Conservation (phyloP, 2,329 filamentous ascomycete species). For the Exophiala lecanii-corni region DNA sequence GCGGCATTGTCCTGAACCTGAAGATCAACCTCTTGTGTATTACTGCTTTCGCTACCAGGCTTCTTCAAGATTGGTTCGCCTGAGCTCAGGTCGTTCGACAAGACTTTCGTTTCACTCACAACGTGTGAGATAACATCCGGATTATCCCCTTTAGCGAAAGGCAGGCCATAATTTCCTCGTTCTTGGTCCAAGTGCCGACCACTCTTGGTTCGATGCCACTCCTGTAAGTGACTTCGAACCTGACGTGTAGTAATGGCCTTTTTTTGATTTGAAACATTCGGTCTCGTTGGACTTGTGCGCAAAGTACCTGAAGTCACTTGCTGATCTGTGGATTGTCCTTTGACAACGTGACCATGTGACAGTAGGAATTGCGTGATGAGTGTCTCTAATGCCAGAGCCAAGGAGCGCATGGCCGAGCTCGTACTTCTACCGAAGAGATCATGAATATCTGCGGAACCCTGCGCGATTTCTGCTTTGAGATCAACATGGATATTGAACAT, state of each 20-base stretch:
- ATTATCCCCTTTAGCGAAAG: neutral
- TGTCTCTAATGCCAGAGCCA: slow-evolving; percentile 32
- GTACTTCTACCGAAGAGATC: neutral
- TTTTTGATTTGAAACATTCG: neutral
- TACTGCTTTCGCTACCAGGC: too few relatives aligned
- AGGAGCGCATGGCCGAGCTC: neutral
- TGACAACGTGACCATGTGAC: slow-evolving; percentile 63
- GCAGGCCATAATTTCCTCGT: slow-evolving; percentile 6
- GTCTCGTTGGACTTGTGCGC: slow-evolving; percentile 29
- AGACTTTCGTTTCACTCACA: neutral
- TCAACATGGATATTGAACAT: slow-evolving; percentile 79
- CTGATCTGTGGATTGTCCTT: too few relatives aligned
- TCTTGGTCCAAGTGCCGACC: slow-evolving; percentile 1
- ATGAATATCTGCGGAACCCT: neutral
- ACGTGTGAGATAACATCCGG: neutral
- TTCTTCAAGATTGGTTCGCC: too few relatives aligned
- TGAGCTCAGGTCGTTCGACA: neutral
- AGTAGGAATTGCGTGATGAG: slow-evolving; percentile 71
- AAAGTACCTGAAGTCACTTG: too few relatives aligned
- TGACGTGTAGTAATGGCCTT: neutral
- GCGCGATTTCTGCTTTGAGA: slow-evolving; percentile 32
- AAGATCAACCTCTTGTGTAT: too few relatives aligned
- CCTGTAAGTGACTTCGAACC: neutral
- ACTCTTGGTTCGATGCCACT: slow-evolving; percentile 19
- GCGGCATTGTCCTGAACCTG: neutral